These are phyloP conservation scores for Candida oleophila DNA, from an alignment of 805 yeast genomes.

Conservation along the genomic window DNA sequence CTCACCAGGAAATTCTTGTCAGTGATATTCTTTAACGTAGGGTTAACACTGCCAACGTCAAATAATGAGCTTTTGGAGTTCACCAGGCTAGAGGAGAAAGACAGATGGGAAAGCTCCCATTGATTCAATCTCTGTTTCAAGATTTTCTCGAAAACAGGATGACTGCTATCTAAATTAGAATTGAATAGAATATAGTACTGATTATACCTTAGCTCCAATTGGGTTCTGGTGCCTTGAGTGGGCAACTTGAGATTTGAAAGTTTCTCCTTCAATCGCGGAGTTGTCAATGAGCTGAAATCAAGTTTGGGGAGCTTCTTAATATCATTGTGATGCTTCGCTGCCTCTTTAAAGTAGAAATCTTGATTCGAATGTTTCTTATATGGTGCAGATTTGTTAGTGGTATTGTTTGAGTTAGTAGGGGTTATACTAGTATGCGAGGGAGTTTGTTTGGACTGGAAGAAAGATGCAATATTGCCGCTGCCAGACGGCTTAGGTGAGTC, in stretches of 20 bases:
- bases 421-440: background rate
- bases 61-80: constrained; percentile 21
- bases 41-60: constrained; percentile 11
- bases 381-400: background rate
- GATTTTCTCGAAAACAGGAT: constrained; percentile 57
- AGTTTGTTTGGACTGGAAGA: background rate
- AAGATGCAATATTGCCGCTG: background rate
- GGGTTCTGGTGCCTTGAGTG: constrained; percentile 58
- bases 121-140: constrained; percentile 55
- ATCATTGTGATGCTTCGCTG: constrained; percentile 21
- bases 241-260: constrained; percentile 56
- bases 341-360: constrained; percentile 32
- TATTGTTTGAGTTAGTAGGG: background rate
- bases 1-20: constrained; percentile 48
- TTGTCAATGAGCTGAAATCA: constrained; percentile 59
- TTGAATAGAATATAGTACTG: constrained; percentile 79
- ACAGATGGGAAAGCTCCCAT: constrained; percentile 61
- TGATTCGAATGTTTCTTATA: constrained; percentile 13
- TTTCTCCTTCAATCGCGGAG: constrained; percentile 60
- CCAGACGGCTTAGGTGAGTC: constrained; percentile 7
- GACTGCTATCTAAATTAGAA: constrained; percentile 71
- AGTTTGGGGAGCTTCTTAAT: constrained; percentile 56
- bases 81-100: constrained; percentile 15
- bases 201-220: constrained; percentile 67
- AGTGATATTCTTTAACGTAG: constrained; percentile 32